Percentiles rank a stretch among this genome's conserved stretches.
Conservation (phyloP, 805 yeast genomes). For the Kazachstania martiniae region DNA sequence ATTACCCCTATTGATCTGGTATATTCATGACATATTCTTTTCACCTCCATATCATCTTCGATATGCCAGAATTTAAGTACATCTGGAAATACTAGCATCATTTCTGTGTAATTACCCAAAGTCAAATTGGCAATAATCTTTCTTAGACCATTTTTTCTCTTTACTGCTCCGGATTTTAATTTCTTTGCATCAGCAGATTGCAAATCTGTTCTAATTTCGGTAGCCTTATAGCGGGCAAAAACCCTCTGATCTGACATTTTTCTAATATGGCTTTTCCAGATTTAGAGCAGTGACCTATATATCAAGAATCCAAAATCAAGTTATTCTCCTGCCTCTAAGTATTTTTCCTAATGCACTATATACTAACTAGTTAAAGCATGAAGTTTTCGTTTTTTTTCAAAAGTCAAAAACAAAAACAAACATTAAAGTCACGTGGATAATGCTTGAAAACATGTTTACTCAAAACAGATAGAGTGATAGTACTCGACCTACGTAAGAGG, state of each 20-base stretch:
- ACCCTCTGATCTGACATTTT: constrained; percentile 24
- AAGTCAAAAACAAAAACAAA: too few species aligned
- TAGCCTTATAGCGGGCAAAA: constrained; percentile 24
- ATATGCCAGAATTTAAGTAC: constrained; percentile 41
- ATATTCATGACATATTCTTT: constrained; percentile 61
- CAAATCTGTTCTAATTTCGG: constrained; percentile 26
- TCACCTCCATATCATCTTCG: constrained; percentile 55
- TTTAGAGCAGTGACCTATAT: too few species aligned
- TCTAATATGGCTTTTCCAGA: neutral
- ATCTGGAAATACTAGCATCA: constrained; percentile 57
- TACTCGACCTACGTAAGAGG: too few species aligned
- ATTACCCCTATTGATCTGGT: constrained; percentile 48
- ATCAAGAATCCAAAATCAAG: too few species aligned
- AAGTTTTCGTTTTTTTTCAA: too few species aligned
- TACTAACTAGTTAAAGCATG: too few species aligned
- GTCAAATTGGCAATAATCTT: constrained; percentile 77
- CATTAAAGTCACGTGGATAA: too few species aligned
- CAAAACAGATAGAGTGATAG: too few species aligned
- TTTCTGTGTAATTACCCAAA: constrained; percentile 61
- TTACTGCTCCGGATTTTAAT: constrained; percentile 26
- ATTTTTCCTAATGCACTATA: too few species aligned
- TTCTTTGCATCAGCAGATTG: constrained; percentile 32
- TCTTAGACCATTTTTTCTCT: constrained; percentile 43
- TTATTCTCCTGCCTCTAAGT: too few species aligned
- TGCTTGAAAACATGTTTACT: too few species aligned